Conservation (phyloP, 2,329 filamentous ascomycete genomes). For the Neofusicoccum sp. region DNA sequence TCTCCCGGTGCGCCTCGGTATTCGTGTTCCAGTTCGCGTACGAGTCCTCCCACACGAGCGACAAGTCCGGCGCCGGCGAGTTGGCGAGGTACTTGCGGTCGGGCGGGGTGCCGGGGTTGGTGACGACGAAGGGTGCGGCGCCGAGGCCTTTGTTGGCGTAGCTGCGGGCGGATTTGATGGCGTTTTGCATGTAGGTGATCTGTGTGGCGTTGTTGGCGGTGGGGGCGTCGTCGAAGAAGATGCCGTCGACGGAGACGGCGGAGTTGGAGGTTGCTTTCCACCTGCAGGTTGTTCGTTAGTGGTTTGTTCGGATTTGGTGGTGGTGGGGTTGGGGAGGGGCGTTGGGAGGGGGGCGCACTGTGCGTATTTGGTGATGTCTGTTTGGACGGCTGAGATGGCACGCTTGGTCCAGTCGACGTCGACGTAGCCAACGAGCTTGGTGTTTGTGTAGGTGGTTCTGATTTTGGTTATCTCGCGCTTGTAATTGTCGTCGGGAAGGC, state of each 20-base stretch:
- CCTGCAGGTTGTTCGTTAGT: background rate
- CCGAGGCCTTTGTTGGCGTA: background rate
- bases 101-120: background rate
- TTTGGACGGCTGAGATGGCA: conserved; percentile 57
- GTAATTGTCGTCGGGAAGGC: background rate
- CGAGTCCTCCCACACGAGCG: conserved; percentile 1
- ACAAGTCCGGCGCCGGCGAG: background rate
- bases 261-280: background rate
- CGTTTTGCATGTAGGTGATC: background rate
- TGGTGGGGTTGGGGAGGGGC: background rate
- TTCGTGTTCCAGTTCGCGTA: background rate
- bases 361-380: background rate
- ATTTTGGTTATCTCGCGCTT: conserved; percentile 32
- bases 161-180: background rate
- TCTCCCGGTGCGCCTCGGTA: background rate
- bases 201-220: background rate
- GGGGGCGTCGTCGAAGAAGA: conserved; percentile 12
- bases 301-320: background rate
- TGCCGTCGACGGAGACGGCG: background rate
- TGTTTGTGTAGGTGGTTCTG: conserved; percentile 54
- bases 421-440: conserved; percentile 51
- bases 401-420: conserved; percentile 52
- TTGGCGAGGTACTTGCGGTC: background rate
- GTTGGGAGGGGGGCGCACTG: background rate
- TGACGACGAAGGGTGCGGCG: background rate